Base-by-base conservation (phyloP, 2,329 filamentous ascomycete genomes). In the Diaporthe helianthi region DNA sequence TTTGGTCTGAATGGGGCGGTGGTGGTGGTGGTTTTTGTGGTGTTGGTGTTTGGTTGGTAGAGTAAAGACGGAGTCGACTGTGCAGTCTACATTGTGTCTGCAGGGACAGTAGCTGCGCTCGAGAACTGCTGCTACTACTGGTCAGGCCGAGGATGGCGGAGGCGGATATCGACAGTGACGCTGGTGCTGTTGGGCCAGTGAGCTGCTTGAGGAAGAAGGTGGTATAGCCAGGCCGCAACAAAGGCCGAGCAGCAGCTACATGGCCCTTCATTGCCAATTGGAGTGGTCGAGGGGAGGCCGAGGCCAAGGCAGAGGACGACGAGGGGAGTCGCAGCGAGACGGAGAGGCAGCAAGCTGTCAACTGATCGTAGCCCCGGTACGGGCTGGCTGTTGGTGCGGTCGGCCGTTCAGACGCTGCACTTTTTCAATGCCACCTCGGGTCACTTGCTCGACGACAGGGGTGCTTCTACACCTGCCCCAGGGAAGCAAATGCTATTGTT, bases 51-150 rank as follows among this genome's bases (percentile, higher is more conserved):
- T 58, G 38, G 31, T 76, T 68, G 38, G 72, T 76, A 47, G 80
- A 80, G 64, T 75, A 80, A 36, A 76, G 74, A 4, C 76, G 77
- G 7, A 74, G 63, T 19, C 71, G 74, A 33, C 71, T 29, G 54
- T 69, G 68, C 55, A 72, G 71, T 68, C 68, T 73, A 69, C 75
- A 79, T 55, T 72, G 75, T 36, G 76, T 74, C 47, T 77, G 79
- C 76, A 75, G 73, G 41, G 76, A 71, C 26, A 68, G 63, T 49
- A 68, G 65, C 61, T 53, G 71, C 15, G 13, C 47, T 2, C 3
- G 44, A 22, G 64, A n/a, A 13, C 12, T 38, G 54, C 46, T 47
- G 53, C 38, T 38, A 47, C 69, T 67, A 47, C 69, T 67, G 74
- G 54, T 65, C 46, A 52, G 46, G 24, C 22, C 29, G 17, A 36